phyloP scores from a whole-genome alignment of 352 stramenopile species.

The Lagenidium giganteum region DNA sequence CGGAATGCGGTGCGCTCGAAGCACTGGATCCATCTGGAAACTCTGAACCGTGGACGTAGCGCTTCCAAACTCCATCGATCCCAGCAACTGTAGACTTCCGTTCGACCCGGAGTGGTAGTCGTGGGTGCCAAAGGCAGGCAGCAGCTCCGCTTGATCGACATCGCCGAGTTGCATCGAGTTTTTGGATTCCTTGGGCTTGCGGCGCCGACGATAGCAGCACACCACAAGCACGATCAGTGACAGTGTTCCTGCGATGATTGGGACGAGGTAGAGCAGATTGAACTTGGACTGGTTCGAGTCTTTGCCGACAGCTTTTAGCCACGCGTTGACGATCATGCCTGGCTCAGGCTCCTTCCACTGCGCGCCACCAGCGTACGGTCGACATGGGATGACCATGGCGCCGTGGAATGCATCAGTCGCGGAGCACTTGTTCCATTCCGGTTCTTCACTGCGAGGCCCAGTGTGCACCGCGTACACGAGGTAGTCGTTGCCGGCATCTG shows the following conservation, averaged over 20 bases:
- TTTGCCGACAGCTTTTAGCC: slow-evolving; percentile 1
- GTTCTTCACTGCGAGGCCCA: too few species aligned
- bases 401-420: neutral
- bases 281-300: too few species aligned
- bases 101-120: too few species aligned
- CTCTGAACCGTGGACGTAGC: slow-evolving; percentile 4
- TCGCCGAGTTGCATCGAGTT: neutral
- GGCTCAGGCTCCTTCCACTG: neutral
- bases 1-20: slow-evolving; percentile 19
- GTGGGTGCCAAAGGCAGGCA: too few species aligned
- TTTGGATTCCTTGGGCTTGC: too few species aligned
- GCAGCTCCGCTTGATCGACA: neutral
- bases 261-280: neutral
- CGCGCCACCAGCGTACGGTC: neutral
- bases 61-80: too few species aligned
- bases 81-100: too few species aligned
- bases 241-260: neutral
- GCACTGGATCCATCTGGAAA: neutral
- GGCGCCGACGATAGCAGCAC: too few species aligned
- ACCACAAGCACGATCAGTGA: too few species aligned
- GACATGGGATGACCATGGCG: slow-evolving; percentile 12
- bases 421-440: neutral
- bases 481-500: slow-evolving; percentile 11
- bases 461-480: slow-evolving; percentile 24
- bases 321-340: slow-evolving; percentile 1